Evolutionary conservation across 176 grass and related monocot species (phyloP).

Genomic region (Oryza glaberrima): DNA sequence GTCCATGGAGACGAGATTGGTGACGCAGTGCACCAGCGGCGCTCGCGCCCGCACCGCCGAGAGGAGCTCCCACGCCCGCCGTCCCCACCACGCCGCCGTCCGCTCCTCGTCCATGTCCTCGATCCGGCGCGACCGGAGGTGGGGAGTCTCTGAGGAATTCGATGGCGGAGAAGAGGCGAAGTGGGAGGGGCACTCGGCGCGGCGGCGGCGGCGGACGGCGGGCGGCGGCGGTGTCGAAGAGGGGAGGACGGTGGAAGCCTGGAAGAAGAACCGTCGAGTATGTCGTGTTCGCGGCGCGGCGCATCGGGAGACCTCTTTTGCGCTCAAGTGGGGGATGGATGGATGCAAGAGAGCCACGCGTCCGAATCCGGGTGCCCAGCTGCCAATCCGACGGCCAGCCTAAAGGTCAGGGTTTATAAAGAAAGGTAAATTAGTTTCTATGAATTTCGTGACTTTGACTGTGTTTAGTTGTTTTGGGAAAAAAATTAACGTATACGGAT

Average conservation of each 20-base stretch:
- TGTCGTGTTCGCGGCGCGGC: neutral
- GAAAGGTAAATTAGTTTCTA: no score
- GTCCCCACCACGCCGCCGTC: conserved; percentile 33
- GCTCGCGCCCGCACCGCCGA: conserved; percentile 55
- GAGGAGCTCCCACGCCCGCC: conserved; percentile 64
- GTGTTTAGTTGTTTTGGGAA: no score
- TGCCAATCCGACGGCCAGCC: neutral
- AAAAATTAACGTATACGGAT: no score
- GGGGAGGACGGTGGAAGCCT: no score
- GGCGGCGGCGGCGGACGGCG: no score
- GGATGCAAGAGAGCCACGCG: neutral
- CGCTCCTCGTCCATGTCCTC: conserved; percentile 34
- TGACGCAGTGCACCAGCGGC: conserved; percentile 91
- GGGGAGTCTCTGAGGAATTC: neutral
- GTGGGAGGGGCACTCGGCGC: no score
- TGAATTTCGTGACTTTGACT: no score
- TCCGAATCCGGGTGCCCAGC: neutral
- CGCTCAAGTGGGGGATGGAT: neutral
- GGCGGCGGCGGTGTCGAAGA: no score
- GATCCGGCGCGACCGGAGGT: no score
- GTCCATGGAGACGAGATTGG: conserved; percentile 96
- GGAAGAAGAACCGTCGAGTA: no score
- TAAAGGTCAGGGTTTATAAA: no score
- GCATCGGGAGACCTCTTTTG: neutral
- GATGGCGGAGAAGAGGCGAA: neutral